Evolutionary conservation across 345 rosid genomes (phyloP).

Genomic region (Firmiana major): DNA sequence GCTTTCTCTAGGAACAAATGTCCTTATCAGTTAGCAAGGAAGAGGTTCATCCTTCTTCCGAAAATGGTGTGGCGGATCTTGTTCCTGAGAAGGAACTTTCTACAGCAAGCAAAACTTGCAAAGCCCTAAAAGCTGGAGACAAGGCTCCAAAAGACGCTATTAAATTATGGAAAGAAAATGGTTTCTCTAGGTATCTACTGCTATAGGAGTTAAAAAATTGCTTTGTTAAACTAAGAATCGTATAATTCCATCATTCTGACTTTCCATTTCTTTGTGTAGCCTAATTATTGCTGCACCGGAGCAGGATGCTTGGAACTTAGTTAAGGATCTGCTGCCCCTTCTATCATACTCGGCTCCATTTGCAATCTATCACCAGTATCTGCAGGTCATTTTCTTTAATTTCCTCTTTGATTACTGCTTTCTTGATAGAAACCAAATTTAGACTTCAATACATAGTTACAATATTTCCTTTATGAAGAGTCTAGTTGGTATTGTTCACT

Average conservation of each 20-base stretch:
- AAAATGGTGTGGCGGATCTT: slow-evolving; percentile 29
- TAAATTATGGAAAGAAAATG: slow-evolving; percentile 71
- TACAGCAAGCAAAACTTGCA: slow-evolving; percentile 35
- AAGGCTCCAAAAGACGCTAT: slow-evolving; percentile 60
- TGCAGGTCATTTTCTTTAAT: background rate
- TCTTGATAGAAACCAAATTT: background rate
- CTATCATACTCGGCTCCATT: slow-evolving; percentile 82
- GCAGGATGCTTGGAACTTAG: slow-evolving; percentile 63
- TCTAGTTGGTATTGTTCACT: background rate
- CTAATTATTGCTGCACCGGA: slow-evolving; percentile 84
- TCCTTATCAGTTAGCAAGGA: slow-evolving; percentile 37
- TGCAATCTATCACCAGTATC: slow-evolving; percentile 75
- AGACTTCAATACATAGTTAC: background rate
- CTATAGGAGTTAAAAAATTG: slow-evolving; percentile 2
- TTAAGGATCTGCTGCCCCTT: slow-evolving; percentile 71
- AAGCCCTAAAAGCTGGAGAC: slow-evolving; percentile 66
- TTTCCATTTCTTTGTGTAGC: slow-evolving; percentile 39
- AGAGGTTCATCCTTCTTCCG: slow-evolving; percentile 36
- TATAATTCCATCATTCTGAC: slow-evolving; percentile 7
- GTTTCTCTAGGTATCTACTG: slow-evolving; percentile 70
- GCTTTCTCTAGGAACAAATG: slow-evolving; percentile 35
- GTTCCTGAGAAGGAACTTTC: slow-evolving; percentile 23
- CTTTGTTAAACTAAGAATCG: background rate
- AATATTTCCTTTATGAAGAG: background rate
- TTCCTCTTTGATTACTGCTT: background rate